Evolutionary conservation across 2,329 filamentous ascomycete genomes (phyloP).

Genomic region (Sphaceloma murrayae): DNA sequence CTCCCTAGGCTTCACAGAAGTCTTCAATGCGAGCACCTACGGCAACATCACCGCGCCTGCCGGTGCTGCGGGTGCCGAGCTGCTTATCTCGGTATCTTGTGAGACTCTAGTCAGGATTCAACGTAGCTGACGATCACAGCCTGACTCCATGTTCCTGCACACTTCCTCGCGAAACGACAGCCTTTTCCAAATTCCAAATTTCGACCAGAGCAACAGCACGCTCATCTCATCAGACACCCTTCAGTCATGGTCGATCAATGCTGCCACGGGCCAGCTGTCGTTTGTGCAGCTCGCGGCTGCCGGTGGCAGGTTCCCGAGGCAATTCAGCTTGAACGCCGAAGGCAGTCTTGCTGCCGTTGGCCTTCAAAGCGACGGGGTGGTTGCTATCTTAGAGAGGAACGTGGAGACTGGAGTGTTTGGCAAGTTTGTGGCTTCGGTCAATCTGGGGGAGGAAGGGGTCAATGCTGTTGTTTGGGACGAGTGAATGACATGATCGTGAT

Average conservation of each 20-base stretch:
- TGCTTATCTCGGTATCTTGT: conserved; percentile 38
- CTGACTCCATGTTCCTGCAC: conserved; percentile 50
- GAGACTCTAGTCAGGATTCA: too few species aligned
- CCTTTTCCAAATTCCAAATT: conserved; percentile 43
- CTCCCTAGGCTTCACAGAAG: conserved; percentile 40
- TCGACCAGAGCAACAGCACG: conserved; percentile 29
- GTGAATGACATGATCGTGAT: background rate
- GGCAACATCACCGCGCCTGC: conserved; percentile 36
- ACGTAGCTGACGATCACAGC: conserved; percentile 20
- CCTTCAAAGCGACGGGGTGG: conserved; percentile 51
- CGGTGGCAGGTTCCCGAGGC: conserved; percentile 56
- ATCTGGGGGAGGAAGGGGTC: background rate
- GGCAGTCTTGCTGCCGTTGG: conserved; percentile 57
- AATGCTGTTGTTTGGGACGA: conserved; percentile 10
- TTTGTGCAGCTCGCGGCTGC: conserved; percentile 51
- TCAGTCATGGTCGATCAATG: conserved; percentile 45
- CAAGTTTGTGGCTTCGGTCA: background rate
- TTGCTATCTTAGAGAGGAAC: conserved; percentile 54
- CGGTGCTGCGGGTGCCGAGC: conserved; percentile 46
- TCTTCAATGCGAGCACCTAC: conserved; percentile 41
- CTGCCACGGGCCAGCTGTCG: conserved; percentile 43
- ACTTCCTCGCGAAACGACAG: conserved; percentile 59
- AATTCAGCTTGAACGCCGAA: conserved; percentile 56
- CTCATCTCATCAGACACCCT: conserved; percentile 47
- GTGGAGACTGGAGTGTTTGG: conserved; percentile 41